Conservation (phyloP, 2,329 filamentous ascomycete species). For the Ambrosiella xylebori region DNA sequence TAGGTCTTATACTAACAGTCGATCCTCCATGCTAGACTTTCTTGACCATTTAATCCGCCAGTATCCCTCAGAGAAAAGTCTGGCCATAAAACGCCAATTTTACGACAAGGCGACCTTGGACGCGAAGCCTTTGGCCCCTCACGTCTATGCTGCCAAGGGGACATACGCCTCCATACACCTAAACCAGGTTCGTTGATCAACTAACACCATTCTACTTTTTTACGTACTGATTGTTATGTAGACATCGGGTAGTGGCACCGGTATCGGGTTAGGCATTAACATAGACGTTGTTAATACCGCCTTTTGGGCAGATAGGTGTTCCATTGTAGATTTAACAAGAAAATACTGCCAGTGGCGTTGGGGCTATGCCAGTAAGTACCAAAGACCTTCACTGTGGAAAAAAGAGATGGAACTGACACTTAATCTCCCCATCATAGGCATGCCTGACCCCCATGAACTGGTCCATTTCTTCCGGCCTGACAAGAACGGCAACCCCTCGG, state of each 20-base stretch:
- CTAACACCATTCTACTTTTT: neutral
- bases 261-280: slow-evolving; percentile 59
- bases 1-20: neutral
- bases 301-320: slow-evolving; percentile 46
- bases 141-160: slow-evolving; percentile 70
- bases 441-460: neutral
- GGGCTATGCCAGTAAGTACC: slow-evolving; percentile 17
- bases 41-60: slow-evolving; percentile 79
- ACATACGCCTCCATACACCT: slow-evolving; percentile 74
- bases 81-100: slow-evolving; percentile 66
- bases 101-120: slow-evolving; percentile 39
- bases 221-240: neutral
- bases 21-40: slow-evolving; percentile 33
- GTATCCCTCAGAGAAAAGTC: slow-evolving; percentile 48
- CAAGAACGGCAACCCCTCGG: neutral
- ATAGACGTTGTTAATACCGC: slow-evolving; percentile 82
- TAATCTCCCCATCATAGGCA: neutral
- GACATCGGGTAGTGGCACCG: slow-evolving; percentile 18
- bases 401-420: too few relatives aligned
- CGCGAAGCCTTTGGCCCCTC: slow-evolving; percentile 31
- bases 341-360: neutral
- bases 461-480: neutral
- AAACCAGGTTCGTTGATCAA: slow-evolving; percentile 28
- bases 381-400: neutral
- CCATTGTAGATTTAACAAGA: neutral